Evolutionary conservation across 2,329 filamentous ascomycete genomes (phyloP), one percentile per base, ranked within the genome.

Genomic region (Thelonectria discophora): DNA sequence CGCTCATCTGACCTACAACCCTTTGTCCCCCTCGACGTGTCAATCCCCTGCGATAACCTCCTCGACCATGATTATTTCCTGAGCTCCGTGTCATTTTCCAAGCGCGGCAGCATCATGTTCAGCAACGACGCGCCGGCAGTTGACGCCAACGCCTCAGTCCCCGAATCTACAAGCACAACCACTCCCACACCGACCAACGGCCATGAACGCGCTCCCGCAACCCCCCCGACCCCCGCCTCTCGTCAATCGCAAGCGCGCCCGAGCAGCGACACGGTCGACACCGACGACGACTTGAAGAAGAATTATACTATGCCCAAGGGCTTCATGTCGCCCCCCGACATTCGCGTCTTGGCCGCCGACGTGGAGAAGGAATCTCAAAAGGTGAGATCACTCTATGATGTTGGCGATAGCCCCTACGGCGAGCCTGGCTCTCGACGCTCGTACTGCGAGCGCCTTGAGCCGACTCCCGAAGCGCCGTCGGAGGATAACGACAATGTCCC

Each of bases 331-430:
- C 67, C 77, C 56, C 82, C 84, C 65, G 81, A 80, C 74, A 83
- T 85, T 69, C 81, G 80, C 67, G 75, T 86, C 72, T 78, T 86
- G 74, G 79, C 83, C 69, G 78, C 79, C 74, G 84, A 86, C 69
- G 76, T 83, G 71, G 84, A 87, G 80, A 84, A 83, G 78, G 85
- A 88, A 79, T 88, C 85, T 79, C 84, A 85, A 84, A 87, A 87
- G 82, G 85, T 88, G 82, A 86, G 85, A 82, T 87, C 84, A 77
- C 85, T 88, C 78, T 88, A 88, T 81, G 81, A 84, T 79, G 80
- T 80, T 72, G 81, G 81, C 78, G 84, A 84, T 73, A 76, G 75
- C 76, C 75, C 82, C 76, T 78, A 77, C 66, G 84, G 81, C 81
- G 82, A 85, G 75, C 81, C 84, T 72, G 82, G 83, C 65, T 79